phyloP scores from a whole-genome alignment of 2,329 filamentous ascomycete species.

The Cyphellophora europaea region DNA sequence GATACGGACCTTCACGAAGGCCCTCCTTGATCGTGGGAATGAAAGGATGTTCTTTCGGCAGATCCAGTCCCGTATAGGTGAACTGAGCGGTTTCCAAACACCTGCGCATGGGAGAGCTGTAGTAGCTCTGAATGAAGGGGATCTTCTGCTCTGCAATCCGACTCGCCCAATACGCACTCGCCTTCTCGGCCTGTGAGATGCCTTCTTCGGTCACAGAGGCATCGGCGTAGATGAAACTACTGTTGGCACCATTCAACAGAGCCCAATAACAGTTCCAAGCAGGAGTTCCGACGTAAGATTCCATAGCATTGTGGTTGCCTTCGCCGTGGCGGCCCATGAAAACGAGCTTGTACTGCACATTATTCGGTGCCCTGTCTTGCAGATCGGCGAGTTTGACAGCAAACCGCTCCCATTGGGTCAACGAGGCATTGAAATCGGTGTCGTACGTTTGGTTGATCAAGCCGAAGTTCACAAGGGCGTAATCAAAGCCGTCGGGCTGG shows the following conservation, averaged over 20 bases:
- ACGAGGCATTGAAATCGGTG: conserved; percentile 25
- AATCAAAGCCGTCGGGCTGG: conserved; percentile 38
- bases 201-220: conserved; percentile 46
- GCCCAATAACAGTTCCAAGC: conserved; percentile 56
- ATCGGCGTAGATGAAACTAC: conserved; percentile 46
- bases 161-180: conserved; percentile 39
- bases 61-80: conserved; percentile 39
- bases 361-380: conserved; percentile 28
- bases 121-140: conserved; percentile 45
- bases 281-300: conserved; percentile 47
- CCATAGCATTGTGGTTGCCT: conserved; percentile 53
- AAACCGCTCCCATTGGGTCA: conserved; percentile 49
- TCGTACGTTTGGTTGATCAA: conserved; percentile 38
- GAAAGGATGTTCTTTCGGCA: conserved; percentile 40
- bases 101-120: conserved; percentile 48
- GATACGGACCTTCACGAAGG: conserved; percentile 50
- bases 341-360: conserved; percentile 43
- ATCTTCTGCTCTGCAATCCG: conserved; percentile 39
- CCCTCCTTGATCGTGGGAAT: conserved; percentile 49
- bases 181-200: conserved; percentile 40
- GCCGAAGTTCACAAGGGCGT: conserved; percentile 38
- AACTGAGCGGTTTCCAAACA: conserved; percentile 48
- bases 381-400: conserved; percentile 35
- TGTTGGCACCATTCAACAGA: conserved; percentile 44
- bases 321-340: conserved; percentile 54